phyloP scores from a whole-genome alignment of 805 yeast species.

The Lipomyces sp. region DNA sequence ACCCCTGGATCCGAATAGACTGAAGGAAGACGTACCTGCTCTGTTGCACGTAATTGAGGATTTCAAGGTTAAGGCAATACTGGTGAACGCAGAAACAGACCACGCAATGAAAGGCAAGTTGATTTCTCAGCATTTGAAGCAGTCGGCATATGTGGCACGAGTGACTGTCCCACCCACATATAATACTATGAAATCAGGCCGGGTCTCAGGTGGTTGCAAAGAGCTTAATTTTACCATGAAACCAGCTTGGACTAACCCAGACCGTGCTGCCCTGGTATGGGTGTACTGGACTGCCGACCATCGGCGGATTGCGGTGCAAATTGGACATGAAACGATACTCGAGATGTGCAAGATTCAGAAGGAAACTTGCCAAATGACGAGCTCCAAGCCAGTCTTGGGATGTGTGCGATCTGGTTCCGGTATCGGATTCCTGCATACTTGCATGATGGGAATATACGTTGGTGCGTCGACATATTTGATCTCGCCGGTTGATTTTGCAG shows the following conservation, averaged over 20 bases:
- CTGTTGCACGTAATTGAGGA: constrained; percentile 69
- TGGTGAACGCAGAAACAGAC: constrained; percentile 80
- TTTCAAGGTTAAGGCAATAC: constrained; percentile 69
- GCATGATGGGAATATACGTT: constrained; percentile 77
- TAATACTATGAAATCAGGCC: constrained; percentile 66
- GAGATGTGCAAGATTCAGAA: constrained; percentile 86
- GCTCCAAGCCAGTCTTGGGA: constrained; percentile 75
- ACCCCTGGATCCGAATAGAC: constrained; percentile 68
- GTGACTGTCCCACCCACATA: constrained; percentile 57
- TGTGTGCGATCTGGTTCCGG: constrained; percentile 86
- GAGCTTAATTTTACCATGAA: constrained; percentile 39
- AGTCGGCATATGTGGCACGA: constrained; percentile 44
- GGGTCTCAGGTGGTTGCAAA: constrained; percentile 41
- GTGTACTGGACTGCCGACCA: constrained; percentile 74
- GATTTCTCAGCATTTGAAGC: constrained; percentile 62
- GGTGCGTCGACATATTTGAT: constrained; percentile 86
- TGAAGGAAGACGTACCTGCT: constrained; percentile 74
- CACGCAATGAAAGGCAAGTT: constrained; percentile 68
- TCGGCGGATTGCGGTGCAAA: constrained; percentile 58
- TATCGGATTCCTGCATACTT: constrained; percentile 86
- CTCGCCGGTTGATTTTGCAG: constrained; percentile 75
- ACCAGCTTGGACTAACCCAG: constrained; percentile 45
- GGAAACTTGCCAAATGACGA: constrained; percentile 84
- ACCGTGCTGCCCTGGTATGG: constrained; percentile 65
- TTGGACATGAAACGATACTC: constrained; percentile 66